Evolutionary conservation across 2,329 filamentous ascomycete genomes (phyloP).

Genomic region (Coniella lustricola): DNA sequence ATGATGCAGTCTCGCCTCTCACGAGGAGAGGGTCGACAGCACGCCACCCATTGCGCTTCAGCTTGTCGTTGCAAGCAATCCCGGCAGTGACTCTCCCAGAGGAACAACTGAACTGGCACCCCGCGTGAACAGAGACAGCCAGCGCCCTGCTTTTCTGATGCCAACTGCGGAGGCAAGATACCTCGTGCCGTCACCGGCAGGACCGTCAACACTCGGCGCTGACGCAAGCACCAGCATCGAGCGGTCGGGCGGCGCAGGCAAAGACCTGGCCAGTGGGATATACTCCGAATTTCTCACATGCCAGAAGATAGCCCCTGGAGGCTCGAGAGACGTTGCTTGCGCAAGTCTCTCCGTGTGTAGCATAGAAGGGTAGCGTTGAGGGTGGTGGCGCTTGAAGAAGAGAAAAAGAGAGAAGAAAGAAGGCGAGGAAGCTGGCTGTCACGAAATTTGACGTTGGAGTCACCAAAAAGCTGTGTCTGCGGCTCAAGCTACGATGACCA

Average conservation of each 20-base stretch:
- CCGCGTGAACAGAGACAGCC: conserved; percentile 16
- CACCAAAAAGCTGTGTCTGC: conserved; percentile 1
- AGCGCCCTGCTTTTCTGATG: conserved; percentile 28
- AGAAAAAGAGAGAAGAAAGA: conserved; percentile 12
- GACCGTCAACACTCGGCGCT: conserved; percentile 15
- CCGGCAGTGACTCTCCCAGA: conserved; percentile 23
- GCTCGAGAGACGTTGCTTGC: conserved; percentile 29
- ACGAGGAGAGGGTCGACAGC: conserved; percentile 15
- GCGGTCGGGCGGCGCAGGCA: conserved; percentile 15
- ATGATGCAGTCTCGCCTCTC: conserved; percentile 19
- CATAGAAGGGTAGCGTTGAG: conserved; percentile 90
- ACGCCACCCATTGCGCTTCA: conserved; percentile 29
- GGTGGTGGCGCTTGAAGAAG: conserved; percentile 61
- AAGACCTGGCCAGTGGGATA: conserved; percentile 18
- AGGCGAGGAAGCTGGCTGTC: background rate
- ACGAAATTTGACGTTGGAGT: conserved; percentile 7
- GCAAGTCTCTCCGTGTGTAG: conserved; percentile 58
- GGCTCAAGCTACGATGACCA: conserved; percentile 1
- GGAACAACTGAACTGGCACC: conserved; percentile 19
- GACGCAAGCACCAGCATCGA: conserved; percentile 12
- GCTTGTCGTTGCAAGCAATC: conserved; percentile 24
- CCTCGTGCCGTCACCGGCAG: conserved; percentile 27
- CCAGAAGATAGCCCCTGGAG: conserved; percentile 27
- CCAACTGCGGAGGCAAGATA: conserved; percentile 25
- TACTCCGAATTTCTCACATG: conserved; percentile 69